Conservation (phyloP, 2,329 filamentous ascomycete genomes). For the Didymella keratinophila region DNA sequence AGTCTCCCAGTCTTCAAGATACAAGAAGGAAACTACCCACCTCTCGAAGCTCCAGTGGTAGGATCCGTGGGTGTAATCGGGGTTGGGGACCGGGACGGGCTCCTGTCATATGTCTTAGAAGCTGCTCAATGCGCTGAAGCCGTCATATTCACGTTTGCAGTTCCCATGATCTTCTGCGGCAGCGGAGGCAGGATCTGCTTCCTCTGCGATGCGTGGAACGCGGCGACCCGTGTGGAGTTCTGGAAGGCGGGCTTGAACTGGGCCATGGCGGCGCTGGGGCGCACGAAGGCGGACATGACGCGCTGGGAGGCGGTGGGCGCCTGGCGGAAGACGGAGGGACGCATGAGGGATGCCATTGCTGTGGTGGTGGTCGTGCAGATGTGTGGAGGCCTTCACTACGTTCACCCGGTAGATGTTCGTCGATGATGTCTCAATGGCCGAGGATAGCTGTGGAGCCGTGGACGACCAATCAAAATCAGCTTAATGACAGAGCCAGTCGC, state of each 20-base stretch:
- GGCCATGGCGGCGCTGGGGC: constrained; percentile 47
- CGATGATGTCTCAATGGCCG: constrained; percentile 16
- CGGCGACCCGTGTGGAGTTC: constrained; percentile 65
- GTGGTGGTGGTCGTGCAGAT: constrained; percentile 11
- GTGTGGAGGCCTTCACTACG: constrained; percentile 2
- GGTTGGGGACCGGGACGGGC: constrained; percentile 74
- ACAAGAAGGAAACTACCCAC: constrained; percentile 46
- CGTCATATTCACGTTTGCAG: constrained; percentile 54
- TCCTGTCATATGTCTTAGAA: constrained; percentile 56
- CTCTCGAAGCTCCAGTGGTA: constrained; percentile 99
- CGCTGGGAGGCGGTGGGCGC: constrained; percentile 55
- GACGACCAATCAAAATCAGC: constrained; percentile 11
- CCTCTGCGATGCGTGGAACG: constrained; percentile 85
- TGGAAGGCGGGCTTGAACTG: constrained; percentile 52
- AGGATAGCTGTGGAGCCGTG: constrained; percentile 12
- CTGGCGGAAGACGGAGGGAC: constrained; percentile 60
- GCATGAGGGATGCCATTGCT: constrained; percentile 63
- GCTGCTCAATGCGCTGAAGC: neutral
- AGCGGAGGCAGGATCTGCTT: constrained; percentile 80
- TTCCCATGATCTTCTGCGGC: constrained; percentile 84
- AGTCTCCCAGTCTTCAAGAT: neutral
- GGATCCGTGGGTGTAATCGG: constrained; percentile 83
- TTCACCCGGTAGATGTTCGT: constrained; percentile 19
- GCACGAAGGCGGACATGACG: constrained; percentile 53
- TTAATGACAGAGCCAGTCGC: neutral